Evolutionary conservation across 331 rosid species (phyloP).

Genomic region (Telfairia occidentalis): DNA sequence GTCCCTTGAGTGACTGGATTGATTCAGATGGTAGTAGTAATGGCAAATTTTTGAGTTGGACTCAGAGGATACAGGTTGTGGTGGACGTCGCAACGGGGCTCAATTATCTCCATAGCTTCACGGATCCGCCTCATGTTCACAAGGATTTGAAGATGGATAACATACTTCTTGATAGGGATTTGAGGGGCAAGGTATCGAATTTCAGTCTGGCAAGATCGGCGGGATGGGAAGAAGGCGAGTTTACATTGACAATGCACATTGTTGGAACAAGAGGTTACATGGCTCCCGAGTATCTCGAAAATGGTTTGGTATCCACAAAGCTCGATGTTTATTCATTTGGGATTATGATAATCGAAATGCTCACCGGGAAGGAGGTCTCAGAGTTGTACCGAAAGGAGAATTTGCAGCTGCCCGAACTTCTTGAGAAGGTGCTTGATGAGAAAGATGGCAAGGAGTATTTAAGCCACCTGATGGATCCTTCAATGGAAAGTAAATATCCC

Average conservation of each 20-base stretch:
- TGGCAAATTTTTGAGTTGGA: conserved; percentile 51
- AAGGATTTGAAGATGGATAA: conserved; percentile 60
- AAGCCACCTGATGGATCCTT: conserved; percentile 47
- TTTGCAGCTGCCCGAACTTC: conserved; percentile 21
- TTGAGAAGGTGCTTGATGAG: conserved; percentile 23
- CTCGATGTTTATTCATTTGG: conserved; percentile 84
- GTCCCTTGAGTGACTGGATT: conserved; percentile 68
- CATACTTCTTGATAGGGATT: conserved; percentile 49
- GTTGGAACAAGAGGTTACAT: conserved; percentile 83
- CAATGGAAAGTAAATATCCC: conserved; percentile 39
- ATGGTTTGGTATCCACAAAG: conserved; percentile 71
- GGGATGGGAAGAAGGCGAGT: conserved; percentile 36
- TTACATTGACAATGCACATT: conserved; percentile 57
- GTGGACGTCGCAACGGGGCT: conserved; percentile 76
- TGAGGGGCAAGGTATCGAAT: conserved; percentile 53
- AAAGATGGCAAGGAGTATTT: conserved; percentile 29
- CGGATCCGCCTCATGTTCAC: conserved; percentile 61
- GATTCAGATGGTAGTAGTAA: conserved; percentile 15
- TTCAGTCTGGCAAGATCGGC: conserved; percentile 54
- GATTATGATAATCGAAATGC: conserved; percentile 45
- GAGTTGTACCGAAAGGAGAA: conserved; percentile 28
- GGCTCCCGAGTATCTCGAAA: conserved; percentile 85
- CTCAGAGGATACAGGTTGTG: conserved; percentile 47
- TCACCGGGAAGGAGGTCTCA: conserved; percentile 63
- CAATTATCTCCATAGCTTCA: conserved; percentile 69